phyloP scores from a whole-genome alignment of 1,284 basidiomycete genomes.

The Puccinia coronata region DNA sequence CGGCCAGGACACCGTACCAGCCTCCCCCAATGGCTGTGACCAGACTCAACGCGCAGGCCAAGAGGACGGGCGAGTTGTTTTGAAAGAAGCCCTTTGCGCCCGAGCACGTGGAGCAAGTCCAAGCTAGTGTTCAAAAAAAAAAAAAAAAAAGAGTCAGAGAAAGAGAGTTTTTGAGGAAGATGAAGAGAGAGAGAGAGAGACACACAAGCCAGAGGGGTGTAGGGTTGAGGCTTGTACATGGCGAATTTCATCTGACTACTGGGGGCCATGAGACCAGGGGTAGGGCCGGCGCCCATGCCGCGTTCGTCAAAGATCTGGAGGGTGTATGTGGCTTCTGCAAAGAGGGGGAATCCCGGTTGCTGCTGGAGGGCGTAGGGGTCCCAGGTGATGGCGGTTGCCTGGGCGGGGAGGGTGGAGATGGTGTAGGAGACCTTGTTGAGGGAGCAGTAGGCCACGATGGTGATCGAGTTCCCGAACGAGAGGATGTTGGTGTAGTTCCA shows the following conservation, averaged over 20 bases:
- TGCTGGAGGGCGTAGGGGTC: slow-evolving; percentile 76
- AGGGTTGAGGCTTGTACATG: slow-evolving; percentile 76
- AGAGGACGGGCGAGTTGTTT: slow-evolving; percentile 61
- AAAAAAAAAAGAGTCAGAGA: no score
- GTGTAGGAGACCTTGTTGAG: slow-evolving; percentile 79
- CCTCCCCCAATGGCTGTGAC: slow-evolving; percentile 64
- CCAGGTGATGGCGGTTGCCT: slow-evolving; percentile 74
- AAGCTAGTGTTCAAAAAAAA: slow-evolving; percentile 67
- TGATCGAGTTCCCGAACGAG: slow-evolving; percentile 64
- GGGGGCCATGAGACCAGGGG: slow-evolving; percentile 70
- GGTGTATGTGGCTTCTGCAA: slow-evolving; percentile 74
- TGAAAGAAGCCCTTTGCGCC: slow-evolving; percentile 61
- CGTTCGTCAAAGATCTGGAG: slow-evolving; percentile 76
- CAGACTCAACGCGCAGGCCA: slow-evolving; percentile 69
- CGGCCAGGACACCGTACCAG: slow-evolving; percentile 36
- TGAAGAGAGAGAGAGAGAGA: slow-evolving; percentile 37
- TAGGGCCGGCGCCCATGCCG: slow-evolving; percentile 67
- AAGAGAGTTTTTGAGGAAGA: slow-evolving; percentile 26
- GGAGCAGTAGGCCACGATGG: slow-evolving; percentile 75
- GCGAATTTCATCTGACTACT: slow-evolving; percentile 76
- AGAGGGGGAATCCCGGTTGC: slow-evolving; percentile 67
- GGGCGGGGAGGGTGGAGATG: slow-evolving; percentile 66
- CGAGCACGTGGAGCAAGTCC: slow-evolving; percentile 73
- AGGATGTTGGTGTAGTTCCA: slow-evolving; percentile 73
- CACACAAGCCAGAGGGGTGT: slow-evolving; percentile 72